phyloP scores from a whole-genome alignment of 257 asterid genomes.

The Scutellaria galericulata region DNA sequence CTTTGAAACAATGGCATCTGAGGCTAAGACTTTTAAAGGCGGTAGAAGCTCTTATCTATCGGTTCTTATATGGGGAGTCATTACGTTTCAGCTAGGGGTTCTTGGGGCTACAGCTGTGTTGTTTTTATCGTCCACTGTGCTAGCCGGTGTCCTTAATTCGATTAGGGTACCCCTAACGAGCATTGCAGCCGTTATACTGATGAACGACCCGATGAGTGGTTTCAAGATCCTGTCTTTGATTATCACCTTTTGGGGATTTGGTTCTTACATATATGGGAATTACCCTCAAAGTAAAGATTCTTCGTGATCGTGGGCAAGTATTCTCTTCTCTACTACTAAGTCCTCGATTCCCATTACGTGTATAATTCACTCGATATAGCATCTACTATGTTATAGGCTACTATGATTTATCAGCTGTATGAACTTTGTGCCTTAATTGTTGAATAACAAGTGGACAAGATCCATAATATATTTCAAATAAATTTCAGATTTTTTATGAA shows the following conservation, averaged over 20 bases:
- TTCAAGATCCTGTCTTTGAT: constrained; percentile 81
- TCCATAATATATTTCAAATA: too few species aligned
- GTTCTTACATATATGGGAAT: constrained; percentile 73
- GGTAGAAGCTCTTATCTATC: constrained; percentile 59
- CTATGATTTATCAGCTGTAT: too few species aligned
- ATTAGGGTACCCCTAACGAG: constrained; percentile 85
- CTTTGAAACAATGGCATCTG: constrained; percentile 61
- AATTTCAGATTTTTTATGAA: too few species aligned
- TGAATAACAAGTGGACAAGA: too few species aligned
- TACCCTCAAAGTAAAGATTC: constrained; percentile 46
- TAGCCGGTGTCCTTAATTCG: constrained; percentile 91
- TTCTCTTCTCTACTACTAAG: not conserved
- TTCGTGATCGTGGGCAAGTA: constrained; percentile 15
- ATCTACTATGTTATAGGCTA: not conserved
- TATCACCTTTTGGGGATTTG: constrained; percentile 92
- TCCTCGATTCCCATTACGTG: not conserved
- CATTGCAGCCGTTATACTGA: constrained; percentile 71
- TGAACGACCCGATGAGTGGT: constrained; percentile 90
- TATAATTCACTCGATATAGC: not conserved
- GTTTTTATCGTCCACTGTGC: constrained; percentile 80
- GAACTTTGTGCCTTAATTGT: too few species aligned
- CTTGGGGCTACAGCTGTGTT: constrained; percentile 79
- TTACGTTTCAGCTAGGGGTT: constrained; percentile 83
- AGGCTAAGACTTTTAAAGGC: constrained; percentile 65
- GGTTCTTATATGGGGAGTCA: constrained; percentile 76